Percentiles rank a stretch among this genome's conserved stretches.
Conservation (phyloP, 73 alveolate genomes). For the Effrenium voratum region DNA sequence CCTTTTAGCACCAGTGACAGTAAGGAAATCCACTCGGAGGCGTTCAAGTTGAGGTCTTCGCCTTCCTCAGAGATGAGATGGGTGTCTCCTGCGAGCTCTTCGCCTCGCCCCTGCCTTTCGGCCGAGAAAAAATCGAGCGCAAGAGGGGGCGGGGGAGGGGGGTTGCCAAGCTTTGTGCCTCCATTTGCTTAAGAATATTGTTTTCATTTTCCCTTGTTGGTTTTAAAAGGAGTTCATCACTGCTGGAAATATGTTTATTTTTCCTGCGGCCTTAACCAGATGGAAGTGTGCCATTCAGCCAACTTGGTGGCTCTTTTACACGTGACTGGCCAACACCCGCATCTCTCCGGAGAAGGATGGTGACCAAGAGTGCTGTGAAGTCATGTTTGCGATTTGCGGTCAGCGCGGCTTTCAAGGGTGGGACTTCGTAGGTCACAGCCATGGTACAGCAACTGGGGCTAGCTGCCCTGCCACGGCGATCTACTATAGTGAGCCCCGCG, state of each 20-base stretch:
- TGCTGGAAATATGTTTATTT: neutral
- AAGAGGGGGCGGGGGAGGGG: neutral
- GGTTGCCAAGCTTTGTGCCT: neutral
- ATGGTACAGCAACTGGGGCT: no score
- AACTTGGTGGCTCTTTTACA: no score
- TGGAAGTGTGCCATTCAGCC: neutral
- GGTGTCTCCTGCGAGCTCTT: conserved; percentile 69
- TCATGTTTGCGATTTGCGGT: neutral
- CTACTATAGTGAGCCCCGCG: no score
- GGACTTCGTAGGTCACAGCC: no score
- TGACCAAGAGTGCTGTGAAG: no score
- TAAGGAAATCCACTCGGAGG: no score
- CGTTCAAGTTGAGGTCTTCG: conserved; percentile 62
- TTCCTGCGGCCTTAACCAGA: neutral
- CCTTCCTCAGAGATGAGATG: conserved; percentile 67
- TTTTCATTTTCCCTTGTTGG: neutral
- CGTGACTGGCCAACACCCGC: no score
- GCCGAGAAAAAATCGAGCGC: neutral
- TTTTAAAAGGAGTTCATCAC: neutral
- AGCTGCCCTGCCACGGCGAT: no score
- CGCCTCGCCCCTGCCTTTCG: conserved; percentile 32
- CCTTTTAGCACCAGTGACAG: no score
- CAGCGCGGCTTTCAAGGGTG: neutral
- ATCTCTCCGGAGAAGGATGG: no score
- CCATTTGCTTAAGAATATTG: no score